Evolutionary conservation across 768 basidiomycete species (phyloP).

Genomic region (Lactarius psammicola): DNA sequence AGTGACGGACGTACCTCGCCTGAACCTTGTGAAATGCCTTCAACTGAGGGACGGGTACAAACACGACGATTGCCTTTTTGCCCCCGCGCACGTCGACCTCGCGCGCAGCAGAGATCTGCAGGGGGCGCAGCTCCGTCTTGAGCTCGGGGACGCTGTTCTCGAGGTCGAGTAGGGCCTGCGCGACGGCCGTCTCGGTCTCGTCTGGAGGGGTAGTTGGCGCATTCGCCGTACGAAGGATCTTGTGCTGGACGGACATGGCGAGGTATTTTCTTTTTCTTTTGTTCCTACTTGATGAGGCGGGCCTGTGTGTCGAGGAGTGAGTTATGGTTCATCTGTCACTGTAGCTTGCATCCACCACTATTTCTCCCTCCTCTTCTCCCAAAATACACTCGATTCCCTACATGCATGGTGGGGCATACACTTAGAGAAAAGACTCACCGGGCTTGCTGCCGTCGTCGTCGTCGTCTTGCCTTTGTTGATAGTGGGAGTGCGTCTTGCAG

Average conservation of each 20-base stretch:
- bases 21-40: constrained; percentile 99
- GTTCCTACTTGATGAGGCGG: background rate
- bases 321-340: background rate
- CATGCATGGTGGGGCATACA: background rate
- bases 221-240: constrained; percentile 96
- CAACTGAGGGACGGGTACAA: constrained; percentile 94
- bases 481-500: background rate
- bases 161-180: constrained; percentile 95
- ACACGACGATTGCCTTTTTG: constrained; percentile 98
- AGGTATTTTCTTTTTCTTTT: constrained; percentile 5
- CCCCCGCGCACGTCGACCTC: constrained; percentile 99
- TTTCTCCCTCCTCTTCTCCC: background rate
- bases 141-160: constrained; percentile 98
- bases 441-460: constrained; percentile 19
- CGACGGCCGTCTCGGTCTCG: constrained; percentile 88
- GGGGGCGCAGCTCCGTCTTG: constrained; percentile 90
- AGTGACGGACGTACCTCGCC: constrained; percentile 61
- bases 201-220: constrained; percentile 87
- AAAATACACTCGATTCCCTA: background rate
- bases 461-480: constrained; percentile 22
- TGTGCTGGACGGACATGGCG: constrained; percentile 72
- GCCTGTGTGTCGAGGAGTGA: constrained; percentile 10
- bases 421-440: constrained; percentile 14
- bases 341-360: constrained; percentile 21
- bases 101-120: constrained; percentile 97